Base-by-base conservation (phyloP, 1,284 basidiomycete species). In the Mycena citricolor region DNA sequence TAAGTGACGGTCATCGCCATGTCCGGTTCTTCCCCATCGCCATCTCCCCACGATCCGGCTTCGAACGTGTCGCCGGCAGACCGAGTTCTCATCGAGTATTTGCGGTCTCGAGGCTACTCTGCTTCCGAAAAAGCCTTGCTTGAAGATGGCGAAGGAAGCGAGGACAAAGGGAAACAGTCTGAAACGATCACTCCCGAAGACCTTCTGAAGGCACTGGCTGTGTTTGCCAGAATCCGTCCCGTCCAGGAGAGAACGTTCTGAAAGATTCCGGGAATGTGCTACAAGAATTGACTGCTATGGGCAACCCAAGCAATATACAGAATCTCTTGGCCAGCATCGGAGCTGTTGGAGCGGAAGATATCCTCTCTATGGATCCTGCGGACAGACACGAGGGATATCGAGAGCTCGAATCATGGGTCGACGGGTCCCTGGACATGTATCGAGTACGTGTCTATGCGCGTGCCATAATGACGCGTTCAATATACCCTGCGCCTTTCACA, bases 401-500 rank as follows among this genome's bases (percentile, higher is more conserved):
- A 47, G 87, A 92, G 58, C 73, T 97, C 45, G 91, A 95, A 62
- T 74, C 84, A n/a, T 97, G 94, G 94, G 93, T 93, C 33, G 90
- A 92, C 67, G 86, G 88, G 23, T 91, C 86, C 24, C 63, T 91
- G 49, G 87, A 91, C 60, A 90, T 92, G 80, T 92, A 94, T 64
- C 70, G 79, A 61, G 86, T 84, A 64, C 54, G 75, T 74, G 32
- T 31, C 35, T 36, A 25, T 10, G 24, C 35, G 21, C 22, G 31
- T 14, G 14, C 28, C 51, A 21, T 32, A 24, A 19, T 37, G 14
- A 44, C 39, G 35, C 39, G 39, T 40, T 37, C 22, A 28, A 33
- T 47, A 23, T 47, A 37, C 33, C 35, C 36, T 49, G 54, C 34
- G 42, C 31, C 30, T 25, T 7, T 8, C 23, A 4, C 60, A 94